Evolutionary conservation across 352 stramenopile genomes (phyloP).

Genomic region (Pelagophyceae sp.): DNA sequence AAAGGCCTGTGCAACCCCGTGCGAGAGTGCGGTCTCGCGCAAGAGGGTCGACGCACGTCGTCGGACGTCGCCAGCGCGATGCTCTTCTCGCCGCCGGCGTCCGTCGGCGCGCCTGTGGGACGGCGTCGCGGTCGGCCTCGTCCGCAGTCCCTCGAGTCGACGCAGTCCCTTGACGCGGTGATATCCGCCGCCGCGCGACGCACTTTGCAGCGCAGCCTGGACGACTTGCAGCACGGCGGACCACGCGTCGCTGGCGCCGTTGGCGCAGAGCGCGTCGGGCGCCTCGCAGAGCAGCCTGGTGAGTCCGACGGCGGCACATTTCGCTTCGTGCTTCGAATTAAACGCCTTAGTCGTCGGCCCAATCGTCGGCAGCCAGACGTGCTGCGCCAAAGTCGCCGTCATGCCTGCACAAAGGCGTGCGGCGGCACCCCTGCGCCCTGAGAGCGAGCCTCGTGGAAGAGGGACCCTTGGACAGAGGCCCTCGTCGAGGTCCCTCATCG

Average conservation of each 20-base stretch:
- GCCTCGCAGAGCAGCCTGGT: slow-evolving; percentile 18
- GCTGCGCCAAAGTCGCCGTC: slow-evolving; percentile 26
- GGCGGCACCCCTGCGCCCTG: slow-evolving; percentile 58
- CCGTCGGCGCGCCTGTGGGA: slow-evolving; percentile 53
- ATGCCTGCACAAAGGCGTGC: slow-evolving; percentile 44
- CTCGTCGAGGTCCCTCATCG: no score
- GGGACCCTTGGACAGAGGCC: no score
- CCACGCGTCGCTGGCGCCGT: slow-evolving; percentile 45
- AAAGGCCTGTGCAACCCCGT: no score
- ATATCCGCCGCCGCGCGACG: no score
- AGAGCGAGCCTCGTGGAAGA: no score
- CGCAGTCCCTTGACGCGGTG: no score
- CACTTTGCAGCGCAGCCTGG: slow-evolving; percentile 62
- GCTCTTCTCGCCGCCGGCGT: no score
- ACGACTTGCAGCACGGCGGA: not conserved
- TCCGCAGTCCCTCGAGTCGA: no score
- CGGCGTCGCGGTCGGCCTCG: slow-evolving; percentile 61
- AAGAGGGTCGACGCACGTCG: no score
- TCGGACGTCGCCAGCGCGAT: no score
- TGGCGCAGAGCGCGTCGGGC: slow-evolving; percentile 56
- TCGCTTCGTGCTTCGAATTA: slow-evolving; percentile 27
- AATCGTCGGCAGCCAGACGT: slow-evolving; percentile 22
- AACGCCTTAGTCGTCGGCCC: slow-evolving; percentile 61
- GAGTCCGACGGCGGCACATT: not conserved
- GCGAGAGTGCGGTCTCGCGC: no score